Base-by-base conservation (phyloP, 2,329 filamentous ascomycete genomes). In the Calonectria montana region DNA sequence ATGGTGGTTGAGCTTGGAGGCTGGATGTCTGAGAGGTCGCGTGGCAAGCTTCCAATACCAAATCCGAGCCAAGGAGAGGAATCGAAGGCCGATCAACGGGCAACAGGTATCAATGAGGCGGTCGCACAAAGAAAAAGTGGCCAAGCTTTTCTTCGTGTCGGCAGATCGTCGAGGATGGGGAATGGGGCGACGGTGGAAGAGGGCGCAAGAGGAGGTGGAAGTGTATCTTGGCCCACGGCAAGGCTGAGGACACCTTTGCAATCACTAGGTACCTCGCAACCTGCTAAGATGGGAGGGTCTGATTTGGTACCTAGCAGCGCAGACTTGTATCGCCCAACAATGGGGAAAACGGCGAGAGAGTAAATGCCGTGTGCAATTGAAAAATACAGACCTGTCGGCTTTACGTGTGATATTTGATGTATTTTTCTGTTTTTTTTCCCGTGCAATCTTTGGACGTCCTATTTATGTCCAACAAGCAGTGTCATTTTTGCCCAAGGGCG, bases 1-100 rank as follows among this genome's bases (percentile, higher is more conserved):
- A 89, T 89, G 69, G 76, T 83, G 53, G 53, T 57, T 57, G 53
- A 31, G 53, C 50, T 55, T n/a, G 50, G 50, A 31, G 81, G 72
- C 73, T 16, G 71, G 65, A 72, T 65, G 53, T 76, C 66, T 53
- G 29, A 65, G 57, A 25, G 61, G 61, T 31, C 45, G 55, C 29
- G 41, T 64, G 61, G 61, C n/a, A 37, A n/a, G 43, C 53, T 57
- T 23, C 53, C 53, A 57, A 57, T 31, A 15, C 66, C 37, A 59
- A 71, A 53, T 59, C 57, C 53, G 61, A 73, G 39, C 48, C 25
- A 45, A 67, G 50, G 57, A n/a, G 23, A 39, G 69, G 69, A 67
- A 47, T 69, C 62, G 50, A 63, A 48, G 64, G 53, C 48, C 65
- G 71, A 62, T 61, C 70, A 72, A 61, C 63, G 62, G 67, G 55